These are phyloP conservation scores for Betula pendula DNA, from an alignment of 306 rosid species.

Conservation along the genomic window DNA sequence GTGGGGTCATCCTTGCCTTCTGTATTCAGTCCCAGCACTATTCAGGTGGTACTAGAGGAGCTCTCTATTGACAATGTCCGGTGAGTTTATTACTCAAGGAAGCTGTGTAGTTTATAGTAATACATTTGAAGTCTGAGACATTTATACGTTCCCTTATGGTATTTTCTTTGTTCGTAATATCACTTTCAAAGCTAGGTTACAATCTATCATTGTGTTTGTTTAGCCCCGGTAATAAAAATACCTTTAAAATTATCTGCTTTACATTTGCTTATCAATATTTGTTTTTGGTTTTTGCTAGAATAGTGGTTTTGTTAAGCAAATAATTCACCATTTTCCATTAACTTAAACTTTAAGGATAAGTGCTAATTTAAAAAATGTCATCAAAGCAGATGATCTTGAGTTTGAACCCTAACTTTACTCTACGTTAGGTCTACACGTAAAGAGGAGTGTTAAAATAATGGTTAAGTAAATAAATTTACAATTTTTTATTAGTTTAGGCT, in stretches of 20 bases:
- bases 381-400: too few species aligned
- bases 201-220: not conserved
- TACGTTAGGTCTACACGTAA: too few species aligned
- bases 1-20: conserved; percentile 76
- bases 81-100: conserved; percentile 39
- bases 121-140: not conserved
- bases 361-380: too few species aligned
- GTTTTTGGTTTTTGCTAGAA: not conserved
- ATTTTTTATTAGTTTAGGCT: too few species aligned
- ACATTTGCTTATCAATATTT: not conserved
- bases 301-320: too few species aligned
- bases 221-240: not conserved
- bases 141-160: not conserved
- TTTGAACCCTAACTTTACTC: too few species aligned
- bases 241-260: not conserved
- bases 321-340: too few species aligned
- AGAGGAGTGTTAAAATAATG: too few species aligned
- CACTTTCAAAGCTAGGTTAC: not conserved
- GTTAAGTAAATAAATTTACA: too few species aligned
- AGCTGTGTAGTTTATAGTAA: conserved; percentile 16
- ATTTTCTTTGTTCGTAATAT: not conserved
- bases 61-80: conserved; percentile 77
- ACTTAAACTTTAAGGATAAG: too few species aligned
- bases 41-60: conserved; percentile 67
- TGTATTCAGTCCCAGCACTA: conserved; percentile 55